Percentiles rank a stretch among this genome's conserved stretches.
Evolutionary conservation across 805 yeast genomes (phyloP).

Genomic region (Metschnikowia shivogae): DNA sequence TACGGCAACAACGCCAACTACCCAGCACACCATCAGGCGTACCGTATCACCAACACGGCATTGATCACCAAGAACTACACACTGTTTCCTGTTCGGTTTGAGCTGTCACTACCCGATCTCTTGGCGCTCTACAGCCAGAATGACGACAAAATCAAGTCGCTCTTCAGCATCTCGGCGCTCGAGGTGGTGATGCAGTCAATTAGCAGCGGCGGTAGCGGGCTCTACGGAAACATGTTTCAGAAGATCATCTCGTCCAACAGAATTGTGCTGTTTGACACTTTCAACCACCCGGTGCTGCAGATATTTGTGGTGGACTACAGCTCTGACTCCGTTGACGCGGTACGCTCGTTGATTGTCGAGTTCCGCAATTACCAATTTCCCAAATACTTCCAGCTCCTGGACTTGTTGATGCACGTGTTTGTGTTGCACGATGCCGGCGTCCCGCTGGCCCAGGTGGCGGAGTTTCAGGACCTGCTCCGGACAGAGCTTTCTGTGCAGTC

Average conservation of each 20-base stretch:
- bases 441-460: slow-evolving; percentile 21
- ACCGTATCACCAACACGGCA: slow-evolving; percentile 50
- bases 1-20: slow-evolving; percentile 53
- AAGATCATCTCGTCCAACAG: slow-evolving; percentile 55
- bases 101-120: slow-evolving; percentile 37
- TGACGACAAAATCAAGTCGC: slow-evolving; percentile 17
- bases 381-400: slow-evolving; percentile 62
- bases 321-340: slow-evolving; percentile 48
- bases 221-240: slow-evolving; percentile 56
- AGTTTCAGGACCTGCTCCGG: slow-evolving; percentile 33
- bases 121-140: slow-evolving; percentile 27
- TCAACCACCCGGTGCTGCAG: slow-evolving; percentile 81
- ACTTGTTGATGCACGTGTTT: slow-evolving; percentile 45
- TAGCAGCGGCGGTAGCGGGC: slow-evolving; percentile 9
- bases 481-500: slow-evolving; percentile 25
- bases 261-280: slow-evolving; percentile 75
- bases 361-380: slow-evolving; percentile 52
- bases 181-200: slow-evolving; percentile 23
- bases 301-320: slow-evolving; percentile 58
- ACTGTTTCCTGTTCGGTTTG: slow-evolving; percentile 55
- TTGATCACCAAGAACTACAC: slow-evolving; percentile 46
- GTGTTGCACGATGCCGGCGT: slow-evolving; percentile 25
- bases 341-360: slow-evolving; percentile 52
- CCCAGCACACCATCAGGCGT: slow-evolving; percentile 35
- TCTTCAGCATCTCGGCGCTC: slow-evolving; percentile 37